Conservation (phyloP, 2,329 filamentous ascomycete species). For the Clonostachys chloroleuca region DNA sequence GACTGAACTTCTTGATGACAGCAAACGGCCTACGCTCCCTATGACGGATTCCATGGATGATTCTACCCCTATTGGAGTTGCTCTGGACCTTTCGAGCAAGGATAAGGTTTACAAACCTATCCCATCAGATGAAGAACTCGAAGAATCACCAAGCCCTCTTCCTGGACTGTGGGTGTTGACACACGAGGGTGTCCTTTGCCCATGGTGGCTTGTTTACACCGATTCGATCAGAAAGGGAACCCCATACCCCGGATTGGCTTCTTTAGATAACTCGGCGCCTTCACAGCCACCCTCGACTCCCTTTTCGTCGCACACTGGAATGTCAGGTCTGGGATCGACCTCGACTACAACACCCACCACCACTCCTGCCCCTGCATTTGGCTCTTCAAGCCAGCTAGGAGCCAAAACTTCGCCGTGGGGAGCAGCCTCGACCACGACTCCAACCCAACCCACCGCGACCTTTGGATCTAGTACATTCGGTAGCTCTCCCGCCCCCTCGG, state of each 20-base stretch:
- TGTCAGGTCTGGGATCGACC: conserved; percentile 16
- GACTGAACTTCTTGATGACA: conserved; percentile 69
- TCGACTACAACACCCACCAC: conserved; percentile 35
- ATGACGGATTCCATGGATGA: conserved; percentile 53
- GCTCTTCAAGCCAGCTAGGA: conserved; percentile 41
- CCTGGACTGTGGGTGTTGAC: conserved; percentile 84
- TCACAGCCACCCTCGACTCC: conserved; percentile 17
- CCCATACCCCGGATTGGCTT: conserved; percentile 67
- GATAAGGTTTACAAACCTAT: conserved; percentile 78
- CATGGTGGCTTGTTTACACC: conserved; percentile 91
- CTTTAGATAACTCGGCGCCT: conserved; percentile 28
- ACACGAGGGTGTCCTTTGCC: conserved; percentile 77
- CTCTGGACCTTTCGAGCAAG: conserved; percentile 77
- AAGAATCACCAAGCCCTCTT: conserved; percentile 73
- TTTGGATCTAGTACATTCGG: conserved; percentile 44
- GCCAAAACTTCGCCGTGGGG: conserved; percentile 49
- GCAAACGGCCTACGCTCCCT: conserved; percentile 70
- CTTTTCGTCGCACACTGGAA: conserved; percentile 18
- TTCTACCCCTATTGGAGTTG: conserved; percentile 77
- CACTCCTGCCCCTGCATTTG: conserved; percentile 36
- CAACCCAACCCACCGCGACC: conserved; percentile 24
- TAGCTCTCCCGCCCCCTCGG: conserved; percentile 22
- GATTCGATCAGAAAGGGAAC: conserved; percentile 75
- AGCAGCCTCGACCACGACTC: conserved; percentile 17
- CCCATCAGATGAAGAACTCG: conserved; percentile 69